Evolutionary conservation across 306 rosid genomes (phyloP).

Genomic region (Acacia crassicarpa): DNA sequence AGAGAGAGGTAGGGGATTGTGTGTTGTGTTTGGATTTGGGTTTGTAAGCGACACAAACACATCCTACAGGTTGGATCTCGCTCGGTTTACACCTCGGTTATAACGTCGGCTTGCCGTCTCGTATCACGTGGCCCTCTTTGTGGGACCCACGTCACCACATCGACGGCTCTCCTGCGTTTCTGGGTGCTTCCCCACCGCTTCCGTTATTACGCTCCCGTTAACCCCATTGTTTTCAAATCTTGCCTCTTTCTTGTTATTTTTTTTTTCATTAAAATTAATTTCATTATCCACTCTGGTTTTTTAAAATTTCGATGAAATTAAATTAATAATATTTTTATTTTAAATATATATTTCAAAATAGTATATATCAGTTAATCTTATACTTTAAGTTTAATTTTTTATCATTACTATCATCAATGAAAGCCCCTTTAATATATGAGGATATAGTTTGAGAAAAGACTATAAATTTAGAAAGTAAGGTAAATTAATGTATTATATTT

Average conservation of each 20-base stretch:
- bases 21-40: neutral
- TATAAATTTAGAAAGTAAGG: too few species aligned
- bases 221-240: neutral
- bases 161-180: constrained; percentile 5
- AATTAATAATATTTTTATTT: too few species aligned
- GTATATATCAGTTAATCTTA: too few species aligned
- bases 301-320: too few species aligned
- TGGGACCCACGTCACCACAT: neutral
- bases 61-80: constrained; percentile 3
- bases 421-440: too few species aligned
- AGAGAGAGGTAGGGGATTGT: neutral
- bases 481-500: too few species aligned
- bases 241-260: neutral
- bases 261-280: neutral
- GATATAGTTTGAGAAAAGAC: too few species aligned
- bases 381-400: too few species aligned
- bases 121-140: neutral
- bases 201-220: constrained; percentile 3
- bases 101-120: constrained; percentile 14
- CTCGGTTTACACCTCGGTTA: neutral
- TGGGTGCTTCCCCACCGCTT: neutral
- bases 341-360: too few species aligned
- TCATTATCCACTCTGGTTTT: neutral
- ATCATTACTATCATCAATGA: too few species aligned
- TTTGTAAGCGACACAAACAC: neutral